A percentile compares a stretch with the other conserved stretches of the same genome.
These are phyloP conservation scores for Candolleomyces aberdarensis DNA, from an alignment of 768 basidiomycete species.

Conservation along the genomic window DNA sequence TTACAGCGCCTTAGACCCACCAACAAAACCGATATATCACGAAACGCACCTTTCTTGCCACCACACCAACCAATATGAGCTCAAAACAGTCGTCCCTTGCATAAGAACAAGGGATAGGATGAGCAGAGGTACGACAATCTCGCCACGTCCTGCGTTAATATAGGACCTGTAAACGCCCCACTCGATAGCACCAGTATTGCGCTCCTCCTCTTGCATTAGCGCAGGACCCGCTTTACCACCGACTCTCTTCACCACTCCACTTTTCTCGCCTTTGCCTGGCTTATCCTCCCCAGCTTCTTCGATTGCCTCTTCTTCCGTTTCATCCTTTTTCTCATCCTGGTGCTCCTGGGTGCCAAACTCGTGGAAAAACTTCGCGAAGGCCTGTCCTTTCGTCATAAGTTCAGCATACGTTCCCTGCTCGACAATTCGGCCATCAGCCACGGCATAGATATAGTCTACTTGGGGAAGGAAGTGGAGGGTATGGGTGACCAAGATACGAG, in stretches of 20 bases:
- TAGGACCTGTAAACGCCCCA: slow-evolving; percentile 57
- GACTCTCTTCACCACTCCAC: slow-evolving; percentile 30
- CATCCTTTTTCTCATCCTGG: slow-evolving; percentile 41
- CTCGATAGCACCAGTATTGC: slow-evolving; percentile 72
- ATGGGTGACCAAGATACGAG: slow-evolving; percentile 88
- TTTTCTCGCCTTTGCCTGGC: slow-evolving; percentile 27
- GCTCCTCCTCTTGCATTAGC: slow-evolving; percentile 83
- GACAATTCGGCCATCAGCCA: slow-evolving; percentile 72
- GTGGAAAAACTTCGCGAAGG: slow-evolving; percentile 69
- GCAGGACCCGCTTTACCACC: slow-evolving; percentile 41
- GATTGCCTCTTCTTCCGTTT: slow-evolving; percentile 22
- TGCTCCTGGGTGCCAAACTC: slow-evolving; percentile 78
- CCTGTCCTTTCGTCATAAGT: slow-evolving; percentile 59
- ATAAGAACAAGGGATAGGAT: slow-evolving; percentile 57
- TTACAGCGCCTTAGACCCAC: slow-evolving; percentile 5
- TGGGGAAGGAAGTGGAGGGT: slow-evolving; percentile 86
- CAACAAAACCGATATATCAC: slow-evolving; percentile 1
- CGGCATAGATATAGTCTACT: slow-evolving; percentile 81
- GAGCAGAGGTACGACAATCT: slow-evolving; percentile 61
- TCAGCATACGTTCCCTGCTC: slow-evolving; percentile 80
- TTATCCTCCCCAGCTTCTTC: slow-evolving; percentile 30
- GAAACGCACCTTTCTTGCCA: slow-evolving; percentile 68
- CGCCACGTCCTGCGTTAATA: slow-evolving; percentile 65
- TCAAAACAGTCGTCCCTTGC: slow-evolving; percentile 70
- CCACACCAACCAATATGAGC: slow-evolving; percentile 82